Conservation (phyloP, 2,329 filamentous ascomycete species). For the Leptographium wingfieldii region DNA sequence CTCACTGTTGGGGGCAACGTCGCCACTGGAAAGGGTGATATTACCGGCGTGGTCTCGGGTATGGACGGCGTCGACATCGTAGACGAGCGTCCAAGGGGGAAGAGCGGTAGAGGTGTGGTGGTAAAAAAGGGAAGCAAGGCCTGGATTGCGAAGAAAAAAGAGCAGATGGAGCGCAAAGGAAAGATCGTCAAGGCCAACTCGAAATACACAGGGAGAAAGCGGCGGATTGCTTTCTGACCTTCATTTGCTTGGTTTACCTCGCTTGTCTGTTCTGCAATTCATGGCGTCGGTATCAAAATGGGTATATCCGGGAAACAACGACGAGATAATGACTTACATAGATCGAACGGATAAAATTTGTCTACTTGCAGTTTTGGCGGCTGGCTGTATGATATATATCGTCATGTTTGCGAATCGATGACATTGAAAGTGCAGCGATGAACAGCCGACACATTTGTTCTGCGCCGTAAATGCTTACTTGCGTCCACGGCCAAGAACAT, state of each 20-base stretch:
- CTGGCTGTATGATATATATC: too few species aligned
- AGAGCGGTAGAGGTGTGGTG: conserved; percentile 34
- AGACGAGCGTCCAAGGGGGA: conserved; percentile 47
- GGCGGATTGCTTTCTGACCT: conserved; percentile 58
- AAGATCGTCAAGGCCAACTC: conserved; percentile 86
- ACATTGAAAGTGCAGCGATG: too few species aligned
- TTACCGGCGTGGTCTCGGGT: conserved; percentile 77
- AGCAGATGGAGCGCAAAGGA: conserved; percentile 87
- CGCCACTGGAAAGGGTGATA: conserved; percentile 48
- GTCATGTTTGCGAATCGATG: too few species aligned
- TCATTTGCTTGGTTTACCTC: not conserved
- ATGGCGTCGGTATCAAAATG: not conserved
- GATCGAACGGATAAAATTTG: too few species aligned
- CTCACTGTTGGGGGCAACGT: conserved; percentile 65
- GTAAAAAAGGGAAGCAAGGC: conserved; percentile 71
- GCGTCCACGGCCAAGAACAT: too few species aligned
- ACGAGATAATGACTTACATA: not conserved
- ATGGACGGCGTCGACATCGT: conserved; percentile 81
- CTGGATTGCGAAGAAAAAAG: conserved; percentile 79
- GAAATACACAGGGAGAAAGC: conserved; percentile 88
- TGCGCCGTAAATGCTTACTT: too few species aligned
- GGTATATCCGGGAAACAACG: not conserved
- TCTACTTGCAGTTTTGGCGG: too few species aligned
- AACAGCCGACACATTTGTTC: too few species aligned
- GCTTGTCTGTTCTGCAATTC: not conserved